Evolutionary conservation across 345 rosid species (phyloP), one percentile per base, ranked within the genome.

Genomic region (Heritiera fomes): DNA sequence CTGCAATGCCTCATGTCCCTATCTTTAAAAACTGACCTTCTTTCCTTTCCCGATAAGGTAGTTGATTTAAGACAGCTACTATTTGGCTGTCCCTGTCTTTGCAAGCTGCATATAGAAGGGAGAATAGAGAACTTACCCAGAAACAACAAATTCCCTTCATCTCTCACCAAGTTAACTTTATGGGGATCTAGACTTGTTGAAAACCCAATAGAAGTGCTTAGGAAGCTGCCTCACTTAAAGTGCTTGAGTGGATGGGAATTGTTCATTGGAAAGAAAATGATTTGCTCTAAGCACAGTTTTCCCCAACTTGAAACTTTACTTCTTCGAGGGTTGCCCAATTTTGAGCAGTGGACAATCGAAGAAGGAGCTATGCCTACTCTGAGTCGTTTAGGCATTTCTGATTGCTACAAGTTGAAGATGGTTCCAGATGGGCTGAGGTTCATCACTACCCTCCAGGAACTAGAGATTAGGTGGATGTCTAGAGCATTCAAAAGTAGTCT

Each of bases 161-260:
- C 75, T 46, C 77, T 89, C 53, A n/a, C 86, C 34, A 83, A 87
- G 71, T 60, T 89, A 47, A 79, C 82, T 43, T 62, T 87, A 65
- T 50, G 76, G 65, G 41, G 76, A 14, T 85, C 91, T 10, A 23
- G 34, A 20, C 80, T 89, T 32, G 0, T 7, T 1, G 88, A 84
- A 47, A 89, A 85, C 64, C 89, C 91, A 15, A 87, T 87, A 86
- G 75, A 80, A 50, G 83, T 80, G 23, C 82, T 88, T 18, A 88
- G 81, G 80, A 86, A 81, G 81, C 71, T 89, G 77, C 86, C 75
- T 6, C 70, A 52, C 81, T 79, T 88, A 32, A 80, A 83, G 62
- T 46, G 70, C 69, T 76, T 88, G 34, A 68, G 75, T 32, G 83
- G 80, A 34, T 46, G 82, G 77, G 47, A 69, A 32, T 71, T 83